These are phyloP conservation scores for Saccharomycopsis javanensis DNA, from an alignment of 805 yeast species.

Conservation along the genomic window DNA sequence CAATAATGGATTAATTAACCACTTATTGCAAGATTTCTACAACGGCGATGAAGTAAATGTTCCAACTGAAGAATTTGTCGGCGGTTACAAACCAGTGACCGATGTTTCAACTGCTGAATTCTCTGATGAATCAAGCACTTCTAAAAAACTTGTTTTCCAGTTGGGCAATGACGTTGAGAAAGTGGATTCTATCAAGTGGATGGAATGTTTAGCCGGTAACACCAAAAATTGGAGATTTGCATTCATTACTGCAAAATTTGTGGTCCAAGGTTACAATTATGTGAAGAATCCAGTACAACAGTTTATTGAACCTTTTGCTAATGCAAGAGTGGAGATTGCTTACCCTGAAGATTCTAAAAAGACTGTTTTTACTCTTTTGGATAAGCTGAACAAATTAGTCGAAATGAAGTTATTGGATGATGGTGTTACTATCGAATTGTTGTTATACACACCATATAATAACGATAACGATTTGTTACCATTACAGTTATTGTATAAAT, in stretches of 20 bases:
- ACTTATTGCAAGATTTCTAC: constrained; percentile 60
- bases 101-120: constrained; percentile 19
- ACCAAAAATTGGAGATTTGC: constrained; percentile 85
- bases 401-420: constrained; percentile 43
- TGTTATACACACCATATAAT: constrained; percentile 81
- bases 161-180: constrained; percentile 30
- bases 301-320: constrained; percentile 64
- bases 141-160: constrained; percentile 30
- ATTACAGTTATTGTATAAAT: constrained; percentile 68
- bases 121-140: constrained; percentile 24
- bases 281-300: constrained; percentile 70
- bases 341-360: constrained; percentile 41
- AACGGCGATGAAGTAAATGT: constrained; percentile 58
- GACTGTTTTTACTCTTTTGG: constrained; percentile 56
- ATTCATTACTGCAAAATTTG: constrained; percentile 63
- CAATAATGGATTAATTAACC: constrained; percentile 81
- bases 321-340: constrained; percentile 52
- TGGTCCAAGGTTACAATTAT: constrained; percentile 80
- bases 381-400: constrained; percentile 55
- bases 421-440: constrained; percentile 48
- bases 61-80: constrained; percentile 86
- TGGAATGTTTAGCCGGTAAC: constrained; percentile 69
- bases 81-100: constrained; percentile 37
- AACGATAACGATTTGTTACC: constrained; percentile 65
- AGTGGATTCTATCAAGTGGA: constrained; percentile 47